Percentiles rank a stretch among this genome's conserved stretches.
phyloP scores from a whole-genome alignment of 768 basidiomycete species.

The Lentinus brumalis region DNA sequence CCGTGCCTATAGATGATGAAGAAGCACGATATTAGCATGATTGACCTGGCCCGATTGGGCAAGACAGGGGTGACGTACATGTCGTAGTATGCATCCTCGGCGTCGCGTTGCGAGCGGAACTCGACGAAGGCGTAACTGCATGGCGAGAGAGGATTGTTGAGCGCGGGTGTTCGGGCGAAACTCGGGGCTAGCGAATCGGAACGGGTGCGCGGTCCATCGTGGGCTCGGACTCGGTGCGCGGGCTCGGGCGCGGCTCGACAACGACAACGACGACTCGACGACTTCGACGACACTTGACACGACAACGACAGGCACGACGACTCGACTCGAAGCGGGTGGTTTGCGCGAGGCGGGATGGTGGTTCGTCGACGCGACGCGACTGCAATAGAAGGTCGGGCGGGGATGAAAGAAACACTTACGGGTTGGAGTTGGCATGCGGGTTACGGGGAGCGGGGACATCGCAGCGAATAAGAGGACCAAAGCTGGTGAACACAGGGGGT shows the following conservation, averaged over 20 bases:
- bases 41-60: background rate
- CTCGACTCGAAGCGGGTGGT: slow-evolving; percentile 9
- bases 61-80: slow-evolving; percentile 52
- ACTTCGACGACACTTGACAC: slow-evolving; percentile 1
- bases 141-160: slow-evolving; percentile 53
- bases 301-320: slow-evolving; percentile 15
- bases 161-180: slow-evolving; percentile 47
- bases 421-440: slow-evolving; percentile 70
- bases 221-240: background rate
- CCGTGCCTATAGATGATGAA: slow-evolving; percentile 59
- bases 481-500: slow-evolving; percentile 46
- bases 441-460: slow-evolving; percentile 89
- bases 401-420: slow-evolving; percentile 61
- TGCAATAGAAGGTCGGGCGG: slow-evolving; percentile 30
- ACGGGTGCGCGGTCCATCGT: background rate
- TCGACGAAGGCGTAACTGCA: slow-evolving; percentile 87
- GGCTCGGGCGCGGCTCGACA: background rate
- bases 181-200: slow-evolving; percentile 21
- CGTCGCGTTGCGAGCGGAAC: slow-evolving; percentile 75
- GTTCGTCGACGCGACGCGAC: slow-evolving; percentile 31
- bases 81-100: slow-evolving; percentile 82
- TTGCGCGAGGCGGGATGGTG: background rate
- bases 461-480: slow-evolving; percentile 81
- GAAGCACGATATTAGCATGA: background rate
- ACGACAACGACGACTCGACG: slow-evolving; percentile 19